Percentiles rank a stretch among this genome's conserved stretches.
phyloP scores from a whole-genome alignment of 2,329 filamentous ascomycete species.

The Malbranchea cinnamomea region DNA sequence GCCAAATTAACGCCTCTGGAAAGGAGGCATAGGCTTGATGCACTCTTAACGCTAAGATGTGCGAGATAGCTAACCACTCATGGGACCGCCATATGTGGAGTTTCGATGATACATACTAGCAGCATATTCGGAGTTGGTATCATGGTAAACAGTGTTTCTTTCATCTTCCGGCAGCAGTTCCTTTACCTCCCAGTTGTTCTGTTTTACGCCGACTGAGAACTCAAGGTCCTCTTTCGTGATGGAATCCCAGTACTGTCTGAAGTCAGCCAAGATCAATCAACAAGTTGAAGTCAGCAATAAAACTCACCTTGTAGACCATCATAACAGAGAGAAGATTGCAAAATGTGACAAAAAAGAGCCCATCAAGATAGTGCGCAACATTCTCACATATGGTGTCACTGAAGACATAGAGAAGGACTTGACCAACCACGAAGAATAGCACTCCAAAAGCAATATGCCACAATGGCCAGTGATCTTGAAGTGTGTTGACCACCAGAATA shows the following conservation, averaged over 20 bases:
- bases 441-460: slow-evolving; percentile 82
- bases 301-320: slow-evolving; percentile 93
- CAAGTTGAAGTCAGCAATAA: not conserved
- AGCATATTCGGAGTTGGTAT: slow-evolving; percentile 34
- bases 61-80: too few relatives aligned
- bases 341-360: slow-evolving; percentile 82
- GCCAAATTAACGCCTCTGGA: too few relatives aligned
- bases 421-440: slow-evolving; percentile 81
- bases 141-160: slow-evolving; percentile 55
- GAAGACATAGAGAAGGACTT: slow-evolving; percentile 85
- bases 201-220: slow-evolving; percentile 87
- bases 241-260: slow-evolving; percentile 85
- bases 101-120: slow-evolving; percentile 28
- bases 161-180: slow-evolving; percentile 73
- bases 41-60: too few relatives aligned
- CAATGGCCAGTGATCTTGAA: slow-evolving; percentile 90
- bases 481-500: slow-evolving; percentile 71
- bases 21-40: too few relatives aligned
- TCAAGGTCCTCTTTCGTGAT: slow-evolving; percentile 97
- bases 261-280: slow-evolving; percentile 16
- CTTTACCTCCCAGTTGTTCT: slow-evolving; percentile 98
- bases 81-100: slow-evolving; percentile 24
- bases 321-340: slow-evolving; percentile 91
- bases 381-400: slow-evolving; percentile 70
- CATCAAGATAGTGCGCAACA: slow-evolving; percentile 84